A percentile compares a stretch with the other conserved stretches of the same genome.
These are phyloP conservation scores for Bretschneidera sinensis DNA, from an alignment of 345 rosid genomes.

Conservation along the genomic window DNA sequence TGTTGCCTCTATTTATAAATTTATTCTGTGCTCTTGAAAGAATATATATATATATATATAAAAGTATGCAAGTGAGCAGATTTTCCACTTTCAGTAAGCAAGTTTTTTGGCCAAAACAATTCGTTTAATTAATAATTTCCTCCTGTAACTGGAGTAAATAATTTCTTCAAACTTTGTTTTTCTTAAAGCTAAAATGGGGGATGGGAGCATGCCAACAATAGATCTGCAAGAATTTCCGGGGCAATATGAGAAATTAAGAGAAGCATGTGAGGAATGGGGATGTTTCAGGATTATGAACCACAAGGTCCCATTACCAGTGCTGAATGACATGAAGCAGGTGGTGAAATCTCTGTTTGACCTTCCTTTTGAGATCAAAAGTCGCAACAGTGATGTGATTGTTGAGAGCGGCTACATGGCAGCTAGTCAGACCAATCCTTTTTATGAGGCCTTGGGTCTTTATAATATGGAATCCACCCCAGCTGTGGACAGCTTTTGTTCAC, in stretches of 20 bases:
- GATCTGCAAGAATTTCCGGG: constrained; percentile 45
- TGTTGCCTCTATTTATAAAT: too few species aligned
- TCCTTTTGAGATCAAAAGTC: constrained; percentile 56
- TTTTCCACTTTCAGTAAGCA: too few species aligned
- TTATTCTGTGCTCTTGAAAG: too few species aligned
- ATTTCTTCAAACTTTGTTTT: too few species aligned
- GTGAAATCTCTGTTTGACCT: constrained; percentile 61
- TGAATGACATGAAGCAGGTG: constrained; percentile 61
- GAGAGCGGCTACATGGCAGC: constrained; percentile 78
- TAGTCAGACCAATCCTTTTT: constrained; percentile 53
- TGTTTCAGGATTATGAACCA: constrained; percentile 80
- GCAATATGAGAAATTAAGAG: constrained; percentile 35
- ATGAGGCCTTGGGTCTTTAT: constrained; percentile 77
- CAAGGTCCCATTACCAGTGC: constrained; percentile 35
- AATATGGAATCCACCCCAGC: constrained; percentile 61
- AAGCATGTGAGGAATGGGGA: constrained; percentile 71
- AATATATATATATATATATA: too few species aligned
- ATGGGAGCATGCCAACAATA: constrained; percentile 29
- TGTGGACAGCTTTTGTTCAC: constrained; percentile 56
- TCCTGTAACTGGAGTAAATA: too few species aligned
- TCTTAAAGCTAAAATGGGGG: too few species aligned
- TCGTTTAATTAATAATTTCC: too few species aligned
- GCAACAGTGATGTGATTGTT: constrained; percentile 51
- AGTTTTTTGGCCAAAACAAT: too few species aligned
- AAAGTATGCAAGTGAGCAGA: too few species aligned